Base-by-base conservation (phyloP, 805 yeast species). In the Candida taoyuanica region DNA sequence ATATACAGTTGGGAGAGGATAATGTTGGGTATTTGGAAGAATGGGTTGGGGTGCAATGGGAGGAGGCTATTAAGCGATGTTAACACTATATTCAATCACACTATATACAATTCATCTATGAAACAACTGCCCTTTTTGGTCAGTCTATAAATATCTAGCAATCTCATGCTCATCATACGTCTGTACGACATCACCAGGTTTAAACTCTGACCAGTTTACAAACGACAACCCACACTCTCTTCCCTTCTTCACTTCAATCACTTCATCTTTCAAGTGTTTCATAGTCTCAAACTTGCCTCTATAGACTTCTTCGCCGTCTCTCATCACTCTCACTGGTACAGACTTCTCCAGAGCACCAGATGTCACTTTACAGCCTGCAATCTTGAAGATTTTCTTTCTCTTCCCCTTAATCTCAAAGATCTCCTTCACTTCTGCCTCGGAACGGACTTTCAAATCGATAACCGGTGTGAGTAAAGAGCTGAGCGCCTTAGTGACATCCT, bases 31-130 rank as follows among this genome's bases (percentile, higher is more conserved):
- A 85, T 51, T 74, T 78, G 1, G 83, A 81, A 52, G 95, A 86
- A 60, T 80, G 76, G 74, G 79, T 78, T 34, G 91, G 85, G 24
- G 91, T 85, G 11, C 95, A 86, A 58, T 86, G 95, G 95, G 95
- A 87, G 58, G 73, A 68, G 33, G 42, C 50, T 26, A 37, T 53
- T n/a, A 34, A 36, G 31, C 39, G 16, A 11, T 17, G 26, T 15
- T 28, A 14, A 28, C 12, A 9, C 11, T 6, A 11, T 25, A 25
- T 14, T 15, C 16, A 28, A 12, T 7, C 8, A n/a, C 18, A 28
- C 8, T 6, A 5, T 14, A 15, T 28, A 14, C 8, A 25, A 25
- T 6, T 7, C 7, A 9, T n/a, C 7, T 25, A 25, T 11, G 28
- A 7, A 8, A 21, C 12, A 21, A 8, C 7, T 21, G 12, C 33